Conservation (phyloP, 2,329 filamentous ascomycete species). For the Akanthomyces lecanii region DNA sequence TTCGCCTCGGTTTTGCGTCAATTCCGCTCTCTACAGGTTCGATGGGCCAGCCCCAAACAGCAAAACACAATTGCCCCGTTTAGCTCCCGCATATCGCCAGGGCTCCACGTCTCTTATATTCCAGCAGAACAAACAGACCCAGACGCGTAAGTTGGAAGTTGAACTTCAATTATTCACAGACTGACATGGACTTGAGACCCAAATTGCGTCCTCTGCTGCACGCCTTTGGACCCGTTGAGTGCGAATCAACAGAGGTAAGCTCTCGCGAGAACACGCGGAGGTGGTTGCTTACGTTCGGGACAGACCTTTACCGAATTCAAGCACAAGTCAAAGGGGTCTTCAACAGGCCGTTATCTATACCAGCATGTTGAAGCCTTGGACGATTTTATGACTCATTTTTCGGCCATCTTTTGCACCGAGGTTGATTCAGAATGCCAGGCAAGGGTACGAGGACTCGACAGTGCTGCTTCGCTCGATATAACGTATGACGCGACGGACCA, state of each 20-base stretch:
- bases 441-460: constrained; percentile 39
- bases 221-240: constrained; percentile 55
- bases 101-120: constrained; percentile 76
- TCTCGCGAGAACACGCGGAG: background rate
- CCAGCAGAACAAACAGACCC: constrained; percentile 34
- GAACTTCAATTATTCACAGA: background rate
- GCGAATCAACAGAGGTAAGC: constrained; percentile 34
- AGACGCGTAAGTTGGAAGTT: constrained; percentile 22
- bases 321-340: constrained; percentile 7
- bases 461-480: constrained; percentile 66
- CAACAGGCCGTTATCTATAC: constrained; percentile 67
- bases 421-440: constrained; percentile 46
- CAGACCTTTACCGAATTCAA: constrained; percentile 60
- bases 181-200: constrained; percentile 20
- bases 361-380: constrained; percentile 56
- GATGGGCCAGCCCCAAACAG: constrained; percentile 62
- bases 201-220: constrained; percentile 55
- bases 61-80: constrained; percentile 66
- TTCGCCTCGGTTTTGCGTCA: constrained; percentile 58
- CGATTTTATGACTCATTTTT: constrained; percentile 50
- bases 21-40: constrained; percentile 70
- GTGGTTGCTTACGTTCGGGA: constrained; percentile 27
- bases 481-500: constrained; percentile 69
- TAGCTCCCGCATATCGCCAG: constrained; percentile 69
- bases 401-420: constrained; percentile 47